Conservation (phyloP, 75 land plant genomes). For the Pinus taeda region DNA sequence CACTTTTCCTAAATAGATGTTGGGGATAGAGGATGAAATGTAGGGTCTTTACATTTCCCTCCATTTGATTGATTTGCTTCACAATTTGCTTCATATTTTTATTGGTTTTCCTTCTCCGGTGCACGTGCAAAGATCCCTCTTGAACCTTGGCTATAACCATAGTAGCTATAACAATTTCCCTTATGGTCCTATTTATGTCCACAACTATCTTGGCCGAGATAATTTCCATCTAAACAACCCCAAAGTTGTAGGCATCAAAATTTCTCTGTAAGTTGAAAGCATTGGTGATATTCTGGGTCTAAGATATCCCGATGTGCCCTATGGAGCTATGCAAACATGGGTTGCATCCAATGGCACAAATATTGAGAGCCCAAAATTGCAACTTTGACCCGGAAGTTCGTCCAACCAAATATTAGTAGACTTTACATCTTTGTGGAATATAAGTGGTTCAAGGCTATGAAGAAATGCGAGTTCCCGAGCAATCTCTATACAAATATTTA, state of each 20-base stretch:
- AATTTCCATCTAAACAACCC: conserved; percentile 30
- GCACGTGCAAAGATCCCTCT: conserved; percentile 38
- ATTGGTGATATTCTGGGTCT: conserved; percentile 26
- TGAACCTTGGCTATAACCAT: conserved; percentile 55
- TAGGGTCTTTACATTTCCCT: too few species aligned
- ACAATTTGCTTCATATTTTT: conserved; percentile 54
- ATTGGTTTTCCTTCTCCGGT: conserved; percentile 55
- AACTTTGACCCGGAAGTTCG: conserved; percentile 16
- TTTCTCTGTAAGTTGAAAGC: conserved; percentile 30
- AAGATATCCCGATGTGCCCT: conserved; percentile 31
- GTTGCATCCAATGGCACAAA: conserved; percentile 8
- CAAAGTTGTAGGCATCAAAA: conserved; percentile 33
- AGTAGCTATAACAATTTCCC: conserved; percentile 48
- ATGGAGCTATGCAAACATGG: conserved; percentile 24
- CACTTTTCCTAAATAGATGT: conserved; percentile 33
- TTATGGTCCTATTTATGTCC: conserved; percentile 16
- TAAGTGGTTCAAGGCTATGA: conserved; percentile 15
- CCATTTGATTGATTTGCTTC: not conserved
- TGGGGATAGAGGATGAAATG: conserved; percentile 35
- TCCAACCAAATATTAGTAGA: conserved; percentile 29
- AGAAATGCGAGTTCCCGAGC: conserved; percentile 20
- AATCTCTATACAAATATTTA: not conserved
- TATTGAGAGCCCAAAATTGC: conserved; percentile 30
- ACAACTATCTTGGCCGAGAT: conserved; percentile 19
- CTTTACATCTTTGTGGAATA: conserved; percentile 33